Base-by-base conservation (phyloP, 371 early-diverging fungal genomes). In the Rhizomucor pusillus region DNA sequence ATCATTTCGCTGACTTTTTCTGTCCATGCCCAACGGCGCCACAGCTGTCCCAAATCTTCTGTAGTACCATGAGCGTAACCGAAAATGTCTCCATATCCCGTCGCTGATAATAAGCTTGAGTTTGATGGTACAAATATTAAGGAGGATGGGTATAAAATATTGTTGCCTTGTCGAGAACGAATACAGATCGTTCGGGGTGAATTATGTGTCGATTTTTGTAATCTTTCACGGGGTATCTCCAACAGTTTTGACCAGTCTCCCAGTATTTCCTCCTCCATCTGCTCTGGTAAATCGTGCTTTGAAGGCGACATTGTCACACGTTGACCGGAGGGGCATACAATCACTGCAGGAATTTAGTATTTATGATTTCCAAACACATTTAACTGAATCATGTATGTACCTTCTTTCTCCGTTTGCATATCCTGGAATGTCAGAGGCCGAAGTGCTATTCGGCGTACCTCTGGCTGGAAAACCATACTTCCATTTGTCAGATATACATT, bases 21-120 rank as follows among this genome's bases (percentile, higher is more conserved):
- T n/a, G 52, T 58, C 73, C 75, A 74, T 11, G 67, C 61, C 61
- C 67, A 64, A n/a, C 71, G 55, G 52, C 56, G 50, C 71, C 73
- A 73, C 55, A 69, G 65, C 33, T 74, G 67, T 1, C 71, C 75
- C 16, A 78, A 44, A 50, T 70, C 71, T 39, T 75, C 73, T 11
- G 65, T 60, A 19, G 60, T 51, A 4, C 77, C 77, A 53, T 69
- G 67, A 25, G 71, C 69, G 23, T 61, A 64, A 1, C 59, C 58
- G 25, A 65, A 54, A 5, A 68, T 36, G 1, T 74, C 70, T 37
- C 67, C 66, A 47, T 65, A 60, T 0, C 68, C 74, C 22, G 23
- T 2, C 10, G 5, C 9, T 7, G 18, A 50, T 12, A 11, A 4
- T 5, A 41, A 19, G 16, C 5, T 13, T 7, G 29, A 16, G n/a